These are phyloP conservation scores for Poteriospumella lacustris DNA, from an alignment of 108 stramenopile species.

Conservation along the genomic window DNA sequence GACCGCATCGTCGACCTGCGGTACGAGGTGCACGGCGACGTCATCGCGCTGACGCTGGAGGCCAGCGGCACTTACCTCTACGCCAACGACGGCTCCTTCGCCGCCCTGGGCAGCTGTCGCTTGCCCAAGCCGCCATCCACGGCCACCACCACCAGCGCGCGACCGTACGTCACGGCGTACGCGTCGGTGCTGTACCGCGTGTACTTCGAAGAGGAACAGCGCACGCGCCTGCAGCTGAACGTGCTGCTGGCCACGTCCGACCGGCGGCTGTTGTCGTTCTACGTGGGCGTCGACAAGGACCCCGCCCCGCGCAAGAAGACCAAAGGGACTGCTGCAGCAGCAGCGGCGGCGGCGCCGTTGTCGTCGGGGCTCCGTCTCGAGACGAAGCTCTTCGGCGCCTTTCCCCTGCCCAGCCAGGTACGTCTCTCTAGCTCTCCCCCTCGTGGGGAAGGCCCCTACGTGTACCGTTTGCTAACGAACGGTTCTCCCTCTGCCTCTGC, in stretches of 20 bases:
- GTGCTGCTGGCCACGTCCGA: background rate
- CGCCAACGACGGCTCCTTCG: background rate
- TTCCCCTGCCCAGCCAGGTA: too few species aligned
- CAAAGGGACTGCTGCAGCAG: background rate
- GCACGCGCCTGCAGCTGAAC: background rate
- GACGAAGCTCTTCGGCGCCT: too few species aligned
- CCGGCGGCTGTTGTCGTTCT: background rate
- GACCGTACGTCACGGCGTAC: background rate
- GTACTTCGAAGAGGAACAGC: background rate
- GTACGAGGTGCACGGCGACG: background rate
- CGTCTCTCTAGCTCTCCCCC: too few species aligned
- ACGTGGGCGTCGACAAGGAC: background rate
- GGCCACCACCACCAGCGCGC: background rate
- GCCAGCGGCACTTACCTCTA: background rate
- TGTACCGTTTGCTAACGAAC: background rate
- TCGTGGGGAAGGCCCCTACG: background rate
- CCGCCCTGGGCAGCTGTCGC: background rate
- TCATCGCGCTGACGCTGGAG: background rate
- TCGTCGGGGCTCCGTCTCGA: background rate
- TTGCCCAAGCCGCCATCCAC: background rate
- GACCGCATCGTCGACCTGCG: background rate
- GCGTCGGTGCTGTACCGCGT: background rate
- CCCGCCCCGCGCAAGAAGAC: background rate
- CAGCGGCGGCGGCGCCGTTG: background rate
- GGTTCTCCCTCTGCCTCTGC: background rate